These are phyloP conservation scores for Coemansia sp. DNA, from an alignment of 192 early-diverging fungal genomes.

Conservation along the genomic window DNA sequence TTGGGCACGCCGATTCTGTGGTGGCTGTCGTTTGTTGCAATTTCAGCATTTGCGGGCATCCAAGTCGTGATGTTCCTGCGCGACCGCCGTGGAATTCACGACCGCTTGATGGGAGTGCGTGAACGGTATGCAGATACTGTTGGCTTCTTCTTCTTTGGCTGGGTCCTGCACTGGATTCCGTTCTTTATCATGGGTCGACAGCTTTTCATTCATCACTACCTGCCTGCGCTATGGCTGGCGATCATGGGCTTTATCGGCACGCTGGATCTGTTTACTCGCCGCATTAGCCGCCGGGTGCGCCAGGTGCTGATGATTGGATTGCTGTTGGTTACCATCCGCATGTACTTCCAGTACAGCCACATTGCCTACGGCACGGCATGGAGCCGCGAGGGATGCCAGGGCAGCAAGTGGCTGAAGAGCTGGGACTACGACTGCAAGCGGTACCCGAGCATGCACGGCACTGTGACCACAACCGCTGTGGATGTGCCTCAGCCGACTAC, in stretches of 20 bases:
- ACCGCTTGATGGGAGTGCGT: constrained; percentile 35
- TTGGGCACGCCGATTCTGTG: constrained; percentile 87
- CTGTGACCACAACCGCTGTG: background rate
- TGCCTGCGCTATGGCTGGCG: constrained; percentile 89
- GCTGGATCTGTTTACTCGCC: constrained; percentile 73
- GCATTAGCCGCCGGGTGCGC: constrained; percentile 58
- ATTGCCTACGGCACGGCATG: constrained; percentile 81
- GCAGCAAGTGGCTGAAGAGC: constrained; percentile 71
- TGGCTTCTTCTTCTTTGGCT: constrained; percentile 72
- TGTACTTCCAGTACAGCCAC: constrained; percentile 74
- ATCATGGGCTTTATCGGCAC: constrained; percentile 70
- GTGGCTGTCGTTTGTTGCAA: constrained; percentile 66
- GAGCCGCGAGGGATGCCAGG: constrained; percentile 72
- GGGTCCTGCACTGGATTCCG: constrained; percentile 82
- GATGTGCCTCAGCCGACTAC: constrained; percentile 21
- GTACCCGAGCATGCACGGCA: constrained; percentile 23
- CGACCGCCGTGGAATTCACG: constrained; percentile 58
- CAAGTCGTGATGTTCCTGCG: constrained; percentile 57
- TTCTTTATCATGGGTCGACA: constrained; percentile 91
- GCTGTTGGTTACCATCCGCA: constrained; percentile 59
- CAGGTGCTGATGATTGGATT: constrained; percentile 55
- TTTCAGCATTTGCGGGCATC: constrained; percentile 64
- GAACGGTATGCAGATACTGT: constrained; percentile 59
- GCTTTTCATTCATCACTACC: constrained; percentile 91
- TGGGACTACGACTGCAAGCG: constrained; percentile 85